Conservation (phyloP, 208 protist species). For the Trypanosoma lewisi region DNA sequence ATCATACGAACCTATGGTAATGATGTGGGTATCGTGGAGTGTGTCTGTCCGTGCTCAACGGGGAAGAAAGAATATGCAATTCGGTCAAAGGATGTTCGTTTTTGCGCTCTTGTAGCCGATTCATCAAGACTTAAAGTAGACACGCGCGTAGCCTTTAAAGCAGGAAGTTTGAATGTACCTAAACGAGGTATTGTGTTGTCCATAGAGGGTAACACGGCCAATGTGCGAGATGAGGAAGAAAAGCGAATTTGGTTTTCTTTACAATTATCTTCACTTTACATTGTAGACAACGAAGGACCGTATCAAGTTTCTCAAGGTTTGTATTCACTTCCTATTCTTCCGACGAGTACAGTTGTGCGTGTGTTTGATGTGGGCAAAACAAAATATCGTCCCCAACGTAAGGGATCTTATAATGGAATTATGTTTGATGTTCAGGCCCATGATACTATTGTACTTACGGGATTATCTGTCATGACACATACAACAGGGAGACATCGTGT, state of each 20-base stretch:
- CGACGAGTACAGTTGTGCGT: conserved; percentile 54
- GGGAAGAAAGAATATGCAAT: conserved; percentile 37
- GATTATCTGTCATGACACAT: conserved; percentile 66
- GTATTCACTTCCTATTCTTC: conserved; percentile 64
- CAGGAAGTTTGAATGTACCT: conserved; percentile 47
- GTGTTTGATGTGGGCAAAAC: conserved; percentile 85
- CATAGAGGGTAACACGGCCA: conserved; percentile 34
- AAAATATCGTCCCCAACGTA: conserved; percentile 65
- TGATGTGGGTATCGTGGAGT: conserved; percentile 77
- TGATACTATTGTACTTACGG: conserved; percentile 68
- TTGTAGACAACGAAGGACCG: conserved; percentile 71
- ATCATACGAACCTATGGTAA: conserved; percentile 48
- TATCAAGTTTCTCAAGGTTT: conserved; percentile 32
- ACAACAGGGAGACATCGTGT: conserved; percentile 73
- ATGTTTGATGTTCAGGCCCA: conserved; percentile 87
- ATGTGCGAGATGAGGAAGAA: conserved; percentile 60
- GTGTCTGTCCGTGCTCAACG: conserved; percentile 22
- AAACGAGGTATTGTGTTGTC: conserved; percentile 58
- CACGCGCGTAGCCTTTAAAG: conserved; percentile 55
- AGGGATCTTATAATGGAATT: conserved; percentile 85
- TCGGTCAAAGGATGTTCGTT: conserved; percentile 66
- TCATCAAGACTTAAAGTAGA: conserved; percentile 34
- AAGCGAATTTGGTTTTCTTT: conserved; percentile 53
- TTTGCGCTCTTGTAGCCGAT: conserved; percentile 64
- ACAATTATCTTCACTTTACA: conserved; percentile 54